phyloP scores from a whole-genome alignment of 768 basidiomycete genomes.

The Filobasidium wieringae region DNA sequence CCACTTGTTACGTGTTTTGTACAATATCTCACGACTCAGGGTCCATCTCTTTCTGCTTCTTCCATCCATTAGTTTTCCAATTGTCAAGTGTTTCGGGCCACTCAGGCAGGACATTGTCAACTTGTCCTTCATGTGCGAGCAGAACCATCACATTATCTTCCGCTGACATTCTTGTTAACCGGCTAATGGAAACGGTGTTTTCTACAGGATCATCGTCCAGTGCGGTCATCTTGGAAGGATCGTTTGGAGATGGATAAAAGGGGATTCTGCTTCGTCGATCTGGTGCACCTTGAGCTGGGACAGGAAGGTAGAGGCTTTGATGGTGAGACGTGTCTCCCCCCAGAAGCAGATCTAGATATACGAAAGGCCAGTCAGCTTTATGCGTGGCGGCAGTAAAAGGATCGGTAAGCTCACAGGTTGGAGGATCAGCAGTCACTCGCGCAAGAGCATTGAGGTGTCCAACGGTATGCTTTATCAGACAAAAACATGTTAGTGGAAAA shows the following conservation, averaged over 20 bases:
- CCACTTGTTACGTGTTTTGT: no score
- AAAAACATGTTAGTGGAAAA: neutral
- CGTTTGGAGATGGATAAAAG: constrained; percentile 12
- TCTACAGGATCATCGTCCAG: constrained; percentile 13
- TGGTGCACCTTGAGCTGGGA: constrained; percentile 4
- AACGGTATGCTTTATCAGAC: constrained; percentile 14
- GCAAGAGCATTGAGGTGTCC: constrained; percentile 24
- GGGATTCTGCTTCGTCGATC: constrained; percentile 6
- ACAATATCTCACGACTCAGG: no score
- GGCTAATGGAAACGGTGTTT: constrained; percentile 18
- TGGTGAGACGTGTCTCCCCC: constrained; percentile 23
- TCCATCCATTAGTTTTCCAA: constrained; percentile 22
- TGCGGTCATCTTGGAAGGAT: constrained; percentile 5
- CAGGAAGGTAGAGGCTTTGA: constrained; percentile 22
- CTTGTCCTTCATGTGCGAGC: constrained; percentile 23
- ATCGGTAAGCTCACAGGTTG: constrained; percentile 17
- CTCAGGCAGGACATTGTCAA: constrained; percentile 11
- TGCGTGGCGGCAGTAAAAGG: neutral
- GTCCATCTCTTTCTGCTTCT: constrained; percentile 18
- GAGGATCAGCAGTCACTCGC: constrained; percentile 20
- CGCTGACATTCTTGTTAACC: constrained; percentile 16
- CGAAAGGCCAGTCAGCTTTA: neutral
- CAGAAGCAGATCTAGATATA: constrained; percentile 19
- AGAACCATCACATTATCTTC: constrained; percentile 27
- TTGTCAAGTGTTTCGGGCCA: constrained; percentile 14